phyloP scores from a whole-genome alignment of 768 basidiomycete species.

The Termitomyces titanicus region DNA sequence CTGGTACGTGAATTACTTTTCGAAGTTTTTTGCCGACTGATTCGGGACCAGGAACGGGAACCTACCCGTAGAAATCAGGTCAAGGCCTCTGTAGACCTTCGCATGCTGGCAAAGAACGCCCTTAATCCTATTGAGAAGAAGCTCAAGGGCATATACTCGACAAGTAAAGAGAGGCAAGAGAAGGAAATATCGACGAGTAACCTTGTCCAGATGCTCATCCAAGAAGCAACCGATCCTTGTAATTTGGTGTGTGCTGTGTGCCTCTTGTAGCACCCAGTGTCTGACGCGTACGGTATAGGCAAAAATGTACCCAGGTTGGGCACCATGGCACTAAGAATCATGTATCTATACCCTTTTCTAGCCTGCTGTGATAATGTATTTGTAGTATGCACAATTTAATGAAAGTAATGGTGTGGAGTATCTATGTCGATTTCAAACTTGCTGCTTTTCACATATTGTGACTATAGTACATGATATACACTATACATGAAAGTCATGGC shows the following conservation, averaged over 20 bases:
- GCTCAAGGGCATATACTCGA: conserved; percentile 65
- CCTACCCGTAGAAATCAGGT: conserved; percentile 37
- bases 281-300: conserved; percentile 43
- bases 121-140: conserved; percentile 83
- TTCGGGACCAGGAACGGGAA: conserved; percentile 35
- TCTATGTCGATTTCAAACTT: no score
- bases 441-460: background rate
- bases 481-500: conserved; percentile 3
- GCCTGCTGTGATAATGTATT: background rate
- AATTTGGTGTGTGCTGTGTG: conserved; percentile 51
- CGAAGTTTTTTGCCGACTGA: background rate
- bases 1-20: conserved; percentile 33
- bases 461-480: conserved; percentile 7
- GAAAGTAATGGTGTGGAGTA: no score
- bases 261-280: conserved; percentile 1
- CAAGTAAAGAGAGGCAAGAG: conserved; percentile 47
- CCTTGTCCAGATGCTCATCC: conserved; percentile 87
- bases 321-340: conserved; percentile 60
- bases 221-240: conserved; percentile 71
- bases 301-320: conserved; percentile 92
- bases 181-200: conserved; percentile 73
- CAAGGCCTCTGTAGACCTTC: conserved; percentile 53
- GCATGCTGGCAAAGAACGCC: conserved; percentile 67
- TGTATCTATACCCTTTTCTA: background rate
- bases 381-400: conserved; percentile 10